Conservation (phyloP, 192 early-diverging fungal genomes). For the Coemansia sp. region DNA sequence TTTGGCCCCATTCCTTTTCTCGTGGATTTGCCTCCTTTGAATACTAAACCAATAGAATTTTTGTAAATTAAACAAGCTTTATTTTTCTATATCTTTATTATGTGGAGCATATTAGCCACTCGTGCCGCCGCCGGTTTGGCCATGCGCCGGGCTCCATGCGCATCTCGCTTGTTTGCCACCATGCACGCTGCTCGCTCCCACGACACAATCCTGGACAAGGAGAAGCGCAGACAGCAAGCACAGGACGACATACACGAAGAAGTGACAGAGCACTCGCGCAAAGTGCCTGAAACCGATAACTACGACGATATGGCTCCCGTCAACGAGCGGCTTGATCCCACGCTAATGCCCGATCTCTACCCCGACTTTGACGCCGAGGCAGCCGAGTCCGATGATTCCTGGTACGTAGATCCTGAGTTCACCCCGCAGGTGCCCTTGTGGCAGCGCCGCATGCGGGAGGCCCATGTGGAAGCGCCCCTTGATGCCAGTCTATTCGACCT, state of each 20-base stretch:
- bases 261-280: constrained; percentile 22
- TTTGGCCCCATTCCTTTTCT: neutral
- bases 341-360: constrained; percentile 33
- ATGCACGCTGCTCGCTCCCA: neutral
- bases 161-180: neutral
- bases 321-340: constrained; percentile 43
- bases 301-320: constrained; percentile 38
- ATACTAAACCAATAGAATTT: neutral
- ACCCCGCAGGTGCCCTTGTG: constrained; percentile 28
- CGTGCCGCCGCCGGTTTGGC: neutral
- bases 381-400: constrained; percentile 34
- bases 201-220: constrained; percentile 20
- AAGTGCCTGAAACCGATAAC: neutral
- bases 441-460: constrained; percentile 31
- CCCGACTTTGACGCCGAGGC: constrained; percentile 25
- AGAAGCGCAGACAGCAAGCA: constrained; percentile 31
- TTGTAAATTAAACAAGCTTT: neutral
- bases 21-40: neutral
- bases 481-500: constrained; percentile 41
- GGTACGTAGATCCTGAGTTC: constrained; percentile 41
- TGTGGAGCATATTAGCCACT: neutral
- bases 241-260: constrained; percentile 42
- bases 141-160: neutral
- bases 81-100: neutral
- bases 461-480: neutral